These are phyloP conservation scores for Emericellopsis atlantica DNA, from an alignment of 2,329 filamentous ascomycete genomes.

Conservation along the genomic window DNA sequence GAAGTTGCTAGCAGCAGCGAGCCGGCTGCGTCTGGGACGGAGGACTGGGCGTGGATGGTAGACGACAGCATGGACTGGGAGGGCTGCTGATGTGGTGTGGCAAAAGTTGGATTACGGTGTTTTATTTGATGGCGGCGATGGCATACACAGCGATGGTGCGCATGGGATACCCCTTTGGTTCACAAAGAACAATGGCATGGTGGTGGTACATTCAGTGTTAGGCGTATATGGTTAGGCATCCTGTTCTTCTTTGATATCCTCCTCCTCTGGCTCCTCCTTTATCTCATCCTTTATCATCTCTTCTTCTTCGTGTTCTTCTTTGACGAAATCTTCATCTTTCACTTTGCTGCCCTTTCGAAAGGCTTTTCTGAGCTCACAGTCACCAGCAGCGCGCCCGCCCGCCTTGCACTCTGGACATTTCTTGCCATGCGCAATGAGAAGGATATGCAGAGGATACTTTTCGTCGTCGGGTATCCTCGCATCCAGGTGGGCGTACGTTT, in stretches of 20 bases:
- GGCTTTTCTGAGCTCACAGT: slow-evolving; percentile 26
- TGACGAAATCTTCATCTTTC: slow-evolving; percentile 3
- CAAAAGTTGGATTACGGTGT: background rate
- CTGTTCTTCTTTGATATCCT: slow-evolving; percentile 2
- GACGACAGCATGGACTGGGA: slow-evolving; percentile 24
- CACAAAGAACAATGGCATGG: background rate
- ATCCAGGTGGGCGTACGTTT: slow-evolving; percentile 37
- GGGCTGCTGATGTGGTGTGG: slow-evolving; percentile 4
- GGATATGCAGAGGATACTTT: slow-evolving; percentile 36
- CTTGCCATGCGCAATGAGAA: slow-evolving; percentile 34
- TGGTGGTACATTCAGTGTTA: too few species aligned
- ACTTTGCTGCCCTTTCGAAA: slow-evolving; percentile 14
- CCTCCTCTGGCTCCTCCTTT: background rate
- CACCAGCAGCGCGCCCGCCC: slow-evolving; percentile 23
- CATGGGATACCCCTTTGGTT: background rate
- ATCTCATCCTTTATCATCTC: background rate
- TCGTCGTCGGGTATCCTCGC: slow-evolving; percentile 29
- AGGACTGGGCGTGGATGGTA: slow-evolving; percentile 27
- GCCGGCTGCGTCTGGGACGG: background rate
- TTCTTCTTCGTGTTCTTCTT: background rate
- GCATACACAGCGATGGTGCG: background rate
- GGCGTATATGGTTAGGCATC: slow-evolving; percentile 1
- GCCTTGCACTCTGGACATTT: slow-evolving; percentile 30
- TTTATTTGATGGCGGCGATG: background rate
- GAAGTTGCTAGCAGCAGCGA: slow-evolving; percentile 18